phyloP scores from a whole-genome alignment of 352 stramenopile genomes.

The Pythium myriotylum region DNA sequence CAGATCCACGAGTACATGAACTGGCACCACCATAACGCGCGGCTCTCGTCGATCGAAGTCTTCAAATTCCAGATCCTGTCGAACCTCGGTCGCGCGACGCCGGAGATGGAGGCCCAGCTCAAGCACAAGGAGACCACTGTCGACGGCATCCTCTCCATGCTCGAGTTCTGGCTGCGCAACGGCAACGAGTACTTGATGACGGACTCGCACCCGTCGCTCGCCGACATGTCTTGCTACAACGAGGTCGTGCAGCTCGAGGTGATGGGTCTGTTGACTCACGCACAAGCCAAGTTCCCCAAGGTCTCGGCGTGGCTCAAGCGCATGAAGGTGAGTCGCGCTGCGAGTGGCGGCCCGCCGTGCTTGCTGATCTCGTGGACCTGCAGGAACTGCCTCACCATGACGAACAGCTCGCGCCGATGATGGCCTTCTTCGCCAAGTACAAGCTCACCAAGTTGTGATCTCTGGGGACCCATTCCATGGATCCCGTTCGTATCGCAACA shows the following conservation, averaged over 20 bases:
- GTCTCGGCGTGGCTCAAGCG: constrained; percentile 60
- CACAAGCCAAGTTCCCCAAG: constrained; percentile 57
- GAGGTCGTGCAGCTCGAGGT: constrained; percentile 76
- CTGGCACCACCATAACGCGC: constrained; percentile 79
- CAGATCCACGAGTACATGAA: constrained; percentile 83
- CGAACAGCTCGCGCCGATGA: constrained; percentile 64
- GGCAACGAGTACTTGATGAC: constrained; percentile 66
- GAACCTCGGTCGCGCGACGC: constrained; percentile 55
- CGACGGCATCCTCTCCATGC: constrained; percentile 55
- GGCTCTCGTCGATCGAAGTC: constrained; percentile 59
- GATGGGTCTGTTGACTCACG: constrained; percentile 63
- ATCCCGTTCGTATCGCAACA: too few species aligned
- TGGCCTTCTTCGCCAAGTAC: constrained; percentile 74
- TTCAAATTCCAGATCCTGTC: constrained; percentile 67
- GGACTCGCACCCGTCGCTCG: constrained; percentile 53
- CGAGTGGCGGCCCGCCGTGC: too few species aligned
- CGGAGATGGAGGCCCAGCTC: constrained; percentile 46
- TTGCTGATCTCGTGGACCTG: neutral
- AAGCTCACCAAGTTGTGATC: too few species aligned
- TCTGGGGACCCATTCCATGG: too few species aligned
- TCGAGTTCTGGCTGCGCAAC: constrained; percentile 72
- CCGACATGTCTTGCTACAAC: constrained; percentile 78
- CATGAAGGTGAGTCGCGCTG: constrained; percentile 83
- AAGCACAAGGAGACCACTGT: constrained; percentile 61
- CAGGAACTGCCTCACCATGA: constrained; percentile 53